A percentile compares a stretch with the other conserved stretches of the same genome.
Conservation (phyloP, 1,139 yeast species). For the Saccharomycopsis hybrid region DNA sequence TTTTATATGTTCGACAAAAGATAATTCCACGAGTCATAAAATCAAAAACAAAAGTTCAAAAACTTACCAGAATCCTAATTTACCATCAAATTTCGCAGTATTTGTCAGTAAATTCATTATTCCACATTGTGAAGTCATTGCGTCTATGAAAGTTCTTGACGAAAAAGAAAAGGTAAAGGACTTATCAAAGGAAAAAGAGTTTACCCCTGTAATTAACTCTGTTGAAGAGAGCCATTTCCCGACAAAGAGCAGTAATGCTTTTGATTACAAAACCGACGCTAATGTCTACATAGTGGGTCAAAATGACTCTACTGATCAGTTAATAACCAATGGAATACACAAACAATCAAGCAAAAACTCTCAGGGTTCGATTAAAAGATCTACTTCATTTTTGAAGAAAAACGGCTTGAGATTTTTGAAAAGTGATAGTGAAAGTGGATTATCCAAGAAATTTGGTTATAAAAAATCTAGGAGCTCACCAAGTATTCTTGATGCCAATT, state of each 20-base stretch:
- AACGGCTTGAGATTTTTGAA: constrained; percentile 14
- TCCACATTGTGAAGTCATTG: constrained; percentile 19
- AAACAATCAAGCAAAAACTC: neutral
- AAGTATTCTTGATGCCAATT: too few species aligned
- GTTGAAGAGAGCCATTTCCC: too few species aligned
- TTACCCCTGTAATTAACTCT: too few species aligned
- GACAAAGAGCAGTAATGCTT: too few species aligned
- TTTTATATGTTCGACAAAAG: too few species aligned
- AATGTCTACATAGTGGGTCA: constrained; percentile 2
- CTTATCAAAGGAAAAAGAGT: too few species aligned
- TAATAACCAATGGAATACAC: constrained; percentile 17
- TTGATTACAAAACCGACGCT: neutral
- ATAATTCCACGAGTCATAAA: neutral
- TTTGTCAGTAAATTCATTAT: constrained; percentile 16
- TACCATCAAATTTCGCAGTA: constrained; percentile 11
- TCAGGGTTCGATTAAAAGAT: constrained; percentile 8
- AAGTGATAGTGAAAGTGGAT: too few species aligned
- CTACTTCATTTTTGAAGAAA: constrained; percentile 17
- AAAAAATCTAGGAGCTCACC: too few species aligned
- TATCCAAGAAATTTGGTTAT: too few species aligned
- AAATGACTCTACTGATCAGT: constrained; percentile 9
- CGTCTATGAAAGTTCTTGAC: constrained; percentile 14
- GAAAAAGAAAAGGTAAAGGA: neutral
- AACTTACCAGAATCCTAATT: constrained; percentile 11
- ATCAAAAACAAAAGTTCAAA: neutral